A percentile compares a stretch with the other conserved stretches of the same genome.
Evolutionary conservation across 805 yeast genomes (phyloP).

Genomic region (Ogataea paraovalis): DNA sequence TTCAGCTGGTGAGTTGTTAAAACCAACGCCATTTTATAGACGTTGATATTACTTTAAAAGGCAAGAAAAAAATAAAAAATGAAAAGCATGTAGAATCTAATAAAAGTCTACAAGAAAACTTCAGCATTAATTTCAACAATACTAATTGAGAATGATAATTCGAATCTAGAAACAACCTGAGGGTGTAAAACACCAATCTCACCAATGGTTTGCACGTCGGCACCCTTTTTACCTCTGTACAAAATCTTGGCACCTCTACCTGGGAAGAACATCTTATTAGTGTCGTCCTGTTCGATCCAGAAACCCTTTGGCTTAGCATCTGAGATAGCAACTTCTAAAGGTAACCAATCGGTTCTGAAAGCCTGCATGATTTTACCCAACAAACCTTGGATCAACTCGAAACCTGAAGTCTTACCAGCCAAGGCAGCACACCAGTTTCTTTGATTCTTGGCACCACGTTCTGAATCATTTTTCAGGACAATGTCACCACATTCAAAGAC

Average conservation of each 20-base stretch:
- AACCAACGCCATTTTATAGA: too few species aligned
- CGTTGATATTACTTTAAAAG: not conserved
- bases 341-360: slow-evolving; percentile 79
- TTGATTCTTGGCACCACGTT: slow-evolving; percentile 87
- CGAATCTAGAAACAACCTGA: slow-evolving; percentile 80
- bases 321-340: slow-evolving; percentile 42
- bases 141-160: slow-evolving; percentile 90
- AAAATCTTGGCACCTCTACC: slow-evolving; percentile 93
- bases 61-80: not conserved
- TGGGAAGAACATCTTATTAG: slow-evolving; percentile 79
- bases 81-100: not conserved
- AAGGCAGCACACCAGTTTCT: slow-evolving; percentile 93
- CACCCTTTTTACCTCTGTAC: slow-evolving; percentile 64
- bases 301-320: slow-evolving; percentile 65
- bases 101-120: slow-evolving; percentile 56
- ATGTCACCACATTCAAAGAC: slow-evolving; percentile 96
- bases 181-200: slow-evolving; percentile 94
- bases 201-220: slow-evolving; percentile 61
- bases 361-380: slow-evolving; percentile 95
- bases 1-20: not conserved
- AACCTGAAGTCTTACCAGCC: slow-evolving; percentile 94
- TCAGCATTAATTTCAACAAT: slow-evolving; percentile 87
- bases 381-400: slow-evolving; percentile 91
- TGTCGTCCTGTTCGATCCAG: slow-evolving; percentile 73
- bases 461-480: slow-evolving; percentile 77